These are phyloP conservation scores for Pestalotiopsis sp. DNA, from an alignment of 2,329 filamentous ascomycete species.

Conservation along the genomic window DNA sequence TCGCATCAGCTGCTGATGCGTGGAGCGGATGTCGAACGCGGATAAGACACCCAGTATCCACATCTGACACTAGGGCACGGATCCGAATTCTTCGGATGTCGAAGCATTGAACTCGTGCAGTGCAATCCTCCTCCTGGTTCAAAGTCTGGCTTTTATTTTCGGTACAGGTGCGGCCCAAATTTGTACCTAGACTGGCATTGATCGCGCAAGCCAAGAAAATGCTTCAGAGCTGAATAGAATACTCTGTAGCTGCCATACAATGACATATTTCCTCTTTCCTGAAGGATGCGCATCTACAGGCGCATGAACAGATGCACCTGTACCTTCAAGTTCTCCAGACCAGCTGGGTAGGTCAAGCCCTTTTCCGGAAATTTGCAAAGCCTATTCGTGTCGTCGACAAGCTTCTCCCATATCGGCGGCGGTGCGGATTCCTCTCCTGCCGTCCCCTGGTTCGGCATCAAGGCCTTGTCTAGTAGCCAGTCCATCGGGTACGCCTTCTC, in stretches of 20 bases:
- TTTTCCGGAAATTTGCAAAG: conserved; percentile 13
- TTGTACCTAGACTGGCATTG: no score
- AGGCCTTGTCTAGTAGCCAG: conserved; percentile 19
- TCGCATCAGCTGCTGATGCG: background rate
- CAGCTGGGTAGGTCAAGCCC: conserved; percentile 16
- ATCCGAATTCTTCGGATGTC: background rate
- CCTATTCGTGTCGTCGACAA: conserved; percentile 12
- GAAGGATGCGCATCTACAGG: conserved; percentile 9
- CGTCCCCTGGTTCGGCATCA: conserved; percentile 12
- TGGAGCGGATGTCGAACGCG: background rate
- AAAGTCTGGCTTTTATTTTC: no score
- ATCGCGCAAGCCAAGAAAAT: no score
- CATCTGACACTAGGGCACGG: background rate
- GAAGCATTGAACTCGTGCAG: background rate
- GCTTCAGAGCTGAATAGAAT: no score
- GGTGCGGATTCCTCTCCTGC: conserved; percentile 11
- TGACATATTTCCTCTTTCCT: no score
- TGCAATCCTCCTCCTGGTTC: no score
- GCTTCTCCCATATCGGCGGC: conserved; percentile 17
- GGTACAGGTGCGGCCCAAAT: no score
- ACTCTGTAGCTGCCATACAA: no score
- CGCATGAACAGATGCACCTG: conserved; percentile 21
- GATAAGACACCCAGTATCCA: background rate
- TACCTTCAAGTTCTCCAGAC: conserved; percentile 20
- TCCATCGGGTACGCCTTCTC: conserved; percentile 17